These are phyloP conservation scores for Centaurea solstitialis DNA, from an alignment of 129 eudicot genomes.

Conservation along the genomic window DNA sequence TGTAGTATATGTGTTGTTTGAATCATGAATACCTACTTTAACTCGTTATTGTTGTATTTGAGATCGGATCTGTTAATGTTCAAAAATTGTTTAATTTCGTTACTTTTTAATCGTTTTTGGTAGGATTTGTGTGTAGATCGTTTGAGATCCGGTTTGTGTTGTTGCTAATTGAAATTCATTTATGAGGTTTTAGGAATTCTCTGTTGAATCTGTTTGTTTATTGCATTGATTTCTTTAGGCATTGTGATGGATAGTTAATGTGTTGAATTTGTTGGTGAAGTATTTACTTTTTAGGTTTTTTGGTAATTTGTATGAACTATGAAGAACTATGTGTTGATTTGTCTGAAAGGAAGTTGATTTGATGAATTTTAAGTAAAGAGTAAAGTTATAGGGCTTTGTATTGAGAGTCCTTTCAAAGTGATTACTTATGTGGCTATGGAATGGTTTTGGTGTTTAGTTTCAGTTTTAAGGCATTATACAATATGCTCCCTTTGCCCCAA, in stretches of 20 bases:
- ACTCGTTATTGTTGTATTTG: background rate
- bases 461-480: background rate
- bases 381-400: background rate
- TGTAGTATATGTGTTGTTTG: conserved; percentile 4
- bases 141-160: conserved; percentile 11
- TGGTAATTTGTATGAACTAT: background rate
- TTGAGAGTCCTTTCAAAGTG: background rate
- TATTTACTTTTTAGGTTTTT: conserved; percentile 1
- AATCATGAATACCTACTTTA: background rate
- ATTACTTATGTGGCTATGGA: background rate
- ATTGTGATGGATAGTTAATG: background rate
- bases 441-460: background rate
- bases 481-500: background rate
- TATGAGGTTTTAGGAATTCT: background rate
- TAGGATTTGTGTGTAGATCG: conserved; percentile 7
- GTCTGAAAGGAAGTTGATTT: background rate
- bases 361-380: background rate
- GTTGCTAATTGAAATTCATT: conserved; percentile 4
- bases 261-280: conserved; percentile 1
- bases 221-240: background rate
- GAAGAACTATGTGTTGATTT: background rate
- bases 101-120: background rate
- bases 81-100: background rate
- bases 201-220: background rate
- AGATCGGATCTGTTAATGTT: conserved; percentile 14